Base-by-base conservation (phyloP, 345 rosid genomes). In the Anacardium occidentale region DNA sequence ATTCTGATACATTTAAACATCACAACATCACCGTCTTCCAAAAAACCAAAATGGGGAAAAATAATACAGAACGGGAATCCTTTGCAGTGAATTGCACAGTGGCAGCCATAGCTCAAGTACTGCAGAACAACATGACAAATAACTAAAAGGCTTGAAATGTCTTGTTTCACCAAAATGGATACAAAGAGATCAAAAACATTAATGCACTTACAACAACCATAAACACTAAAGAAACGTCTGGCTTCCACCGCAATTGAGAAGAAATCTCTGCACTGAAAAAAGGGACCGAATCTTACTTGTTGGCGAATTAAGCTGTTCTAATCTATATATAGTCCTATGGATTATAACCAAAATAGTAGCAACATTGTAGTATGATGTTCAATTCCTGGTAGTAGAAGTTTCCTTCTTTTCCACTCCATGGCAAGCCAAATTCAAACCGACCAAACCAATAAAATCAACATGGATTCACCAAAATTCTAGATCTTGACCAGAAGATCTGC, bases 371-470 rank as follows among this genome's bases (percentile, higher is more conserved):
- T 32, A 60, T 29, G 57, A 60, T 34, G 12, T 53, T 32, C 61
- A 34, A 11, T 51, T 15, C 62, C 69, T 0, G 26, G 11, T 55
- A 3, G 5, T 3, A 63, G 26, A 29, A 44, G 64, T 64, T 64
- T 56, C 56, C 32, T 70, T 70, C 47, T 14, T 5, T 70, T 22
- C 52, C 40, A 64, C 37, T 20, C n/a, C 57, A 54, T 22, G 34
- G 60, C 61, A 34, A 72, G 60, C 12, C 55, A 65, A 40, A 72
- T 18, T n/a, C 75, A 64, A 64, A 55, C 37, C 64, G 64, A 17
- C 62, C 40, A 45, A 72, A 55, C 34, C 62, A 56, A 4, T 29
- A 0, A 51, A 42, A 65, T 25, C 5, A 29, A 42, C 20, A 34
- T n/a, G 20, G 5, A 14, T 13, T 54, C 54, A 34, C 40, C 57